These are phyloP conservation scores for Helichrysum umbraculigerum DNA, from an alignment of 129 eudicot genomes.

Conservation along the genomic window DNA sequence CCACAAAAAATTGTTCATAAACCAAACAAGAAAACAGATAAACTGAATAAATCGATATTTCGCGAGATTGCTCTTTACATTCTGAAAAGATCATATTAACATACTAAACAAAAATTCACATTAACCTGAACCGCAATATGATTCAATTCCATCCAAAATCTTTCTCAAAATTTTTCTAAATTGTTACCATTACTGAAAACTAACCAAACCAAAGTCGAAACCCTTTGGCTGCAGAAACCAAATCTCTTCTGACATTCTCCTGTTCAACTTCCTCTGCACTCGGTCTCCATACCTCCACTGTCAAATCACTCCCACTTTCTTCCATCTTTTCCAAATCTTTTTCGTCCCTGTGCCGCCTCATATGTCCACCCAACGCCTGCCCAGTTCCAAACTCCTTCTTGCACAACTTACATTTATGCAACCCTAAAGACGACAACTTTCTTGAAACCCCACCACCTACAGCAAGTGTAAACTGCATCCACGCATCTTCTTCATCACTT, in stretches of 20 bases:
- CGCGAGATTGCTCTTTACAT: background rate
- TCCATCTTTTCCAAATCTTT: background rate
- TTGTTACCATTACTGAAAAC: background rate
- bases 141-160: too few relatives aligned
- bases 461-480: background rate
- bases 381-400: slow-evolving; percentile 23
- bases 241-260: slow-evolving; percentile 18
- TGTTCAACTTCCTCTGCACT: slow-evolving; percentile 17
- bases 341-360: slow-evolving; percentile 18
- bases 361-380: slow-evolving; percentile 38
- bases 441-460: background rate
- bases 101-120: background rate
- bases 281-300: background rate
- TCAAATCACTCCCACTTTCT: slow-evolving; percentile 6
- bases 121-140: background rate
- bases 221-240: slow-evolving; percentile 18
- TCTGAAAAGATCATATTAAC: background rate
- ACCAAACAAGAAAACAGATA: background rate
- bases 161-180: background rate
- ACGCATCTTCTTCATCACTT: slow-evolving; percentile 7
- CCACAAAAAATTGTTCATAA: background rate
- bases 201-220: slow-evolving; percentile 11
- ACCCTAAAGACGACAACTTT: background rate
- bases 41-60: background rate
- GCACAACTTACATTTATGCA: slow-evolving; percentile 24